phyloP scores from a whole-genome alignment of 208 protist genomes.

The Leptomonas seymouri region DNA sequence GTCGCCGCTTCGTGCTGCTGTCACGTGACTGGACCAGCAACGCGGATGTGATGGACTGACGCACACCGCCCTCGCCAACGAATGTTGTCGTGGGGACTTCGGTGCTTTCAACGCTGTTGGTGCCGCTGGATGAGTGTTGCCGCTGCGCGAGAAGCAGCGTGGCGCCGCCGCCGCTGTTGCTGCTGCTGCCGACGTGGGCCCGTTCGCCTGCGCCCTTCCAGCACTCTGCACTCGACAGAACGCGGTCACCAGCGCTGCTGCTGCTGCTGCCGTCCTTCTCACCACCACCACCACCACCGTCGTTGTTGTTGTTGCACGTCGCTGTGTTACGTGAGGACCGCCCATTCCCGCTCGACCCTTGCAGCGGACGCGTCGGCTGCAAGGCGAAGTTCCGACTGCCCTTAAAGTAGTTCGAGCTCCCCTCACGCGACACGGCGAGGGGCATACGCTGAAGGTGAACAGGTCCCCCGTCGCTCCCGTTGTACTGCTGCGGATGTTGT shows the following conservation, averaged over 20 bases:
- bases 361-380: constrained; percentile 7
- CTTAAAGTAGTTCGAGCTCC: not conserved
- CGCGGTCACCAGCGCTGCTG: constrained; percentile 7
- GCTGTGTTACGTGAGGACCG: too few species aligned
- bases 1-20: constrained; percentile 28
- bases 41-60: constrained; percentile 4
- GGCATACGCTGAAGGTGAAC: constrained; percentile 11
- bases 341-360: not conserved
- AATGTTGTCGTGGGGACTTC: not conserved
- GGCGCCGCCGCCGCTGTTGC: not conserved
- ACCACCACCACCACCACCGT: not conserved
- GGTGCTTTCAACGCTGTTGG: not conserved
- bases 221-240: constrained; percentile 1
- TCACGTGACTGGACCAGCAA: constrained; percentile 22
- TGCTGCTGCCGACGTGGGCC: not conserved
- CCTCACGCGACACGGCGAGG: constrained; percentile 13
- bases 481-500: constrained; percentile 11
- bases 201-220: not conserved
- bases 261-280: constrained; percentile 1
- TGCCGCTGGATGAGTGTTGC: constrained; percentile 3
- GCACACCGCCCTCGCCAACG: constrained; percentile 3
- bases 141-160: not conserved
- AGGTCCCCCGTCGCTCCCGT: not conserved
- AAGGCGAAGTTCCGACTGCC: constrained; percentile 1
- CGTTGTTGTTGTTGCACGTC: not conserved